These are phyloP conservation scores for Harringtonia aguacate DNA, from an alignment of 2,329 filamentous ascomycete species.

Conservation along the genomic window DNA sequence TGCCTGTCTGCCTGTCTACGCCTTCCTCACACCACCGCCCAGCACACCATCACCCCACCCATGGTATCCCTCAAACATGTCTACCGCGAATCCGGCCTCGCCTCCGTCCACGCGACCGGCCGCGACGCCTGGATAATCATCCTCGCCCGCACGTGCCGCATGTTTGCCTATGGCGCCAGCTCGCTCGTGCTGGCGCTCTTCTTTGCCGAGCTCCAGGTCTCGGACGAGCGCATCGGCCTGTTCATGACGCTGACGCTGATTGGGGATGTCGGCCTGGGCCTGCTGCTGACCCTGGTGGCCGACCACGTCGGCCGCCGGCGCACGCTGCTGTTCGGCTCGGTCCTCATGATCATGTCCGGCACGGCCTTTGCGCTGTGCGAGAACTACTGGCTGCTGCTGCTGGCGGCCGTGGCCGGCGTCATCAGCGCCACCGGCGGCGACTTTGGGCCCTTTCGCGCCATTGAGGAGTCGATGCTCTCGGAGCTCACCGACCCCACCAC, in stretches of 20 bases:
- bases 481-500: conserved; percentile 45
- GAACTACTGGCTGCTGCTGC: conserved; percentile 48
- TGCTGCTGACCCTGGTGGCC: conserved; percentile 46
- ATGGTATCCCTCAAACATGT: conserved; percentile 8
- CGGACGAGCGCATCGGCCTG: conserved; percentile 48
- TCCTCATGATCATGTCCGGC: conserved; percentile 47
- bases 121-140: conserved; percentile 44
- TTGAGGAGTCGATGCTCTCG: conserved; percentile 54
- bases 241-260: conserved; percentile 55
- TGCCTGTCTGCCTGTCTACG: no score
- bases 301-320: conserved; percentile 46
- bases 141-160: conserved; percentile 37
- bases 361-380: conserved; percentile 40
- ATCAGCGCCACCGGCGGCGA: conserved; percentile 53
- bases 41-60: neutral
- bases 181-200: conserved; percentile 52
- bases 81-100: conserved; percentile 37
- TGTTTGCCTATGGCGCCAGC: conserved; percentile 53
- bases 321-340: conserved; percentile 39
- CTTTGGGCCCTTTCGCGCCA: conserved; percentile 56
- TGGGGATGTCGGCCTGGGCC: conserved; percentile 49
- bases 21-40: neutral
- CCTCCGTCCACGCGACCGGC: conserved; percentile 33
- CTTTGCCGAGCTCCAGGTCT: conserved; percentile 42
- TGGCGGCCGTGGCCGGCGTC: conserved; percentile 49